phyloP scores from a whole-genome alignment of 2,329 filamentous ascomycete genomes.

The Cryphonectria parasitica region DNA sequence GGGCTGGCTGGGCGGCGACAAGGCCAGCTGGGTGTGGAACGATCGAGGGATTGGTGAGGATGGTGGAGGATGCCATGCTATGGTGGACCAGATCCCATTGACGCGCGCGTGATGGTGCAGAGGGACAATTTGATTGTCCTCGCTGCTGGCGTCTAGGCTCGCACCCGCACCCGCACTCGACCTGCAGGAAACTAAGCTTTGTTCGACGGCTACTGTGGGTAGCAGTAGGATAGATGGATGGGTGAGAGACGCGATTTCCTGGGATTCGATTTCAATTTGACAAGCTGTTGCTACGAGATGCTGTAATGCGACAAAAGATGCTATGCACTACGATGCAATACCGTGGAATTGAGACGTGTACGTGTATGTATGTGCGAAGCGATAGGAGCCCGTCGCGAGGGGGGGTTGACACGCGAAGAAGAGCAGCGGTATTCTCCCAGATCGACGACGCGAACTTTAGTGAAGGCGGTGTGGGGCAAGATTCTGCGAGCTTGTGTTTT shows the following conservation, averaged over 20 bases:
- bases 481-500: background rate
- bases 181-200: constrained; percentile 14
- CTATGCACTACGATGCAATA: background rate
- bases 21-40: background rate
- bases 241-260: background rate
- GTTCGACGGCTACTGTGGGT: background rate
- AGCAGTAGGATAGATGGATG: background rate
- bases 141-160: background rate
- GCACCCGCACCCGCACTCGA: background rate
- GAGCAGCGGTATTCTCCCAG: background rate
- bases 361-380: background rate
- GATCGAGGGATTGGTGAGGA: constrained; percentile 33
- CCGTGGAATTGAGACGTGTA: constrained; percentile 2
- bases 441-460: background rate
- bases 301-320: background rate
- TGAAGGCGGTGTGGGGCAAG: background rate
- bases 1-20: background rate
- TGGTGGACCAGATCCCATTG: constrained; percentile 26
- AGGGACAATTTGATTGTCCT: constrained; percentile 27
- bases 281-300: background rate
- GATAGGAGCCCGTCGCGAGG: background rate
- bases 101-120: constrained; percentile 10
- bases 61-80: constrained; percentile 45
- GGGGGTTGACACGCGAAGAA: background rate
- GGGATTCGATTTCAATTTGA: background rate